Base-by-base conservation (phyloP, 2,329 filamentous ascomycete species). In the Tolypocladium inflatum region DNA sequence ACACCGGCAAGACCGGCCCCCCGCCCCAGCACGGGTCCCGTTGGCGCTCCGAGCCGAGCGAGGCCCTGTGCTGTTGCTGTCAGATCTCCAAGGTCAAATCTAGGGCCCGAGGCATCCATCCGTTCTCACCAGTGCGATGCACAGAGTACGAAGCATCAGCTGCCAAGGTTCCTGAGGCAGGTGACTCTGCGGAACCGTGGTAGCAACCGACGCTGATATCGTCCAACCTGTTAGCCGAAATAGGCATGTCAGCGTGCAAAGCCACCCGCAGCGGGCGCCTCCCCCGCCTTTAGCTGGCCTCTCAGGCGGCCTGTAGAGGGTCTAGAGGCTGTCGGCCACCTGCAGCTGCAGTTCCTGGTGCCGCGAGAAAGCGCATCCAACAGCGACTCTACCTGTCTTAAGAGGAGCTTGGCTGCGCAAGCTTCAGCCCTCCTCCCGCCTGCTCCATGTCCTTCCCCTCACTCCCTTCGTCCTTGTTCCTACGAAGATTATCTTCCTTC, bases 401-500 rank as follows among this genome's bases (percentile, higher is more conserved):
- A 51, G 48, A 51, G 45, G 17, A 35, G 48, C 48, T 51, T 9
- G 48, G 30, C 48, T 37, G 48, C 48, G 48, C 30, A 37, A 15
- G 45, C 54, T 33, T 58, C 61, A 59, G 55, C 61, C 62, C 55
- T 63, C 61, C 58, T 56, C 58, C 55, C 57, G 37, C 48, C 51
- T 54, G 42, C 57, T 58, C 65, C 59, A 73, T 74, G 70, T 61
- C 69, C 67, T 65, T 72, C 69, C 62, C 67, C 41, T 55, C 41
- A 21, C 41, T 35, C 41, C 10, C 54, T 61, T 65, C 68, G 63
- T 67, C 67, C 66, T 65, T 72, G 60, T 65, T 70, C 65, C 63
- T 71, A 60, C 67, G 65, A 66, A 73, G 71, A 67, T 63, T 72
- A 60, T 66, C 70, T 63, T 69, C 66, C 21, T 54, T 67, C 60